These are phyloP conservation scores for Saccharomycopsis babjevae DNA, from an alignment of 805 yeast genomes.

Conservation along the genomic window DNA sequence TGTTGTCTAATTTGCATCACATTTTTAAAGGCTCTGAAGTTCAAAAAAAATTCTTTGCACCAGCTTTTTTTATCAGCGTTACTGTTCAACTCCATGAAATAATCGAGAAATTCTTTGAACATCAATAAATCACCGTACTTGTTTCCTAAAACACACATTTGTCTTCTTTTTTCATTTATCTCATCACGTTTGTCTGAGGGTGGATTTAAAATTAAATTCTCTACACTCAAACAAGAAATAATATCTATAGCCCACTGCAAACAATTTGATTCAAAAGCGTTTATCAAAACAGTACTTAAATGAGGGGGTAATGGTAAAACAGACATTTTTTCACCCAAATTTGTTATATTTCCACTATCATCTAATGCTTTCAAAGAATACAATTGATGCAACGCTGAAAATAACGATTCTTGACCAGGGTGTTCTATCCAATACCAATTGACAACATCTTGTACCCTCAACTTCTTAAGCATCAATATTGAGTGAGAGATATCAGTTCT, in stretches of 20 bases:
- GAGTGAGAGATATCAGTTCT: constrained; percentile 82
- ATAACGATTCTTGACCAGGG: constrained; percentile 71
- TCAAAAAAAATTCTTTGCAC: constrained; percentile 74
- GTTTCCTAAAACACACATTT: constrained; percentile 59
- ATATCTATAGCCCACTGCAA: constrained; percentile 71
- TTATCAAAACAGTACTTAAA: constrained; percentile 71
- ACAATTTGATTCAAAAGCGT: constrained; percentile 49
- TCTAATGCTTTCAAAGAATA: constrained; percentile 73
- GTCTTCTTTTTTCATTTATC: constrained; percentile 63
- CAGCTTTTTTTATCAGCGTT: constrained; percentile 57
- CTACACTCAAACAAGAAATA: constrained; percentile 87
- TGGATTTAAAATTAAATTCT: constrained; percentile 74
- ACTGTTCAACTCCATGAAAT: constrained; percentile 36
- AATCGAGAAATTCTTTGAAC: constrained; percentile 66
- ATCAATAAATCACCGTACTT: constrained; percentile 75
- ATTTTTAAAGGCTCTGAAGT: constrained; percentile 69
- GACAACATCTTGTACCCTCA: constrained; percentile 74
- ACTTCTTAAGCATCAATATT: constrained; percentile 68
- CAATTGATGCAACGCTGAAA: constrained; percentile 68
- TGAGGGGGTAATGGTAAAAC: constrained; percentile 89
- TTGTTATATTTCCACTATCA: constrained; percentile 65
- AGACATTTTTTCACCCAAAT: constrained; percentile 77
- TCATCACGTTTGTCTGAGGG: constrained; percentile 75
- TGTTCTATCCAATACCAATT: constrained; percentile 90
- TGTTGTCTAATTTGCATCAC: constrained; percentile 70